These are phyloP conservation scores for Petunia hybrid DNA, from an alignment of 305 asterid species.

Conservation along the genomic window DNA sequence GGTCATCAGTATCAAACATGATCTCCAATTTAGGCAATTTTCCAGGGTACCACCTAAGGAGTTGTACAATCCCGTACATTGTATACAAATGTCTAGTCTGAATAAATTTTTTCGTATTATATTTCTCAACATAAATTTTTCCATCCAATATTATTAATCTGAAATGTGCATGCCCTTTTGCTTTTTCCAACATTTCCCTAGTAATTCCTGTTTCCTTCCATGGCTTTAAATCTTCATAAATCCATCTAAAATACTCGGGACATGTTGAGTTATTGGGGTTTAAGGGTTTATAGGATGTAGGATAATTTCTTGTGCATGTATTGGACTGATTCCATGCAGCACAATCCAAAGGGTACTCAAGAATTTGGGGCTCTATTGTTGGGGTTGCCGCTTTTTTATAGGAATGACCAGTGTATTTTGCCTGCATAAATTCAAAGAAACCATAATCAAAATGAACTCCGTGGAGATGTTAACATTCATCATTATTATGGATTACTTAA, in stretches of 20 bases:
- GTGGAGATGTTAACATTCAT: not conserved
- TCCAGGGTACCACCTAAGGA: slow-evolving; percentile 77
- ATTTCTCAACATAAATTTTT: slow-evolving; percentile 64
- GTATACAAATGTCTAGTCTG: slow-evolving; percentile 74
- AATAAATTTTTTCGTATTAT: slow-evolving; percentile 37
- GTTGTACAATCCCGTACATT: slow-evolving; percentile 83
- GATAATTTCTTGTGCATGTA: slow-evolving; percentile 67
- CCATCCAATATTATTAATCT: slow-evolving; percentile 69
- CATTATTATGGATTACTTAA: not conserved
- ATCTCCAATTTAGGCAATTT: slow-evolving; percentile 81
- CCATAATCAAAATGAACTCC: not conserved
- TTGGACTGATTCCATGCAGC: slow-evolving; percentile 58
- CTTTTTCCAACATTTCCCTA: slow-evolving; percentile 61
- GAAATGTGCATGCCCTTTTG: slow-evolving; percentile 67
- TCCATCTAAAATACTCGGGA: slow-evolving; percentile 86
- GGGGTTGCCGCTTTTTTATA: slow-evolving; percentile 26
- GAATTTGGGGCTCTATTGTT: slow-evolving; percentile 14
- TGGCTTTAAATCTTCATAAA: slow-evolving; percentile 77
- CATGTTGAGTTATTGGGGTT: slow-evolving; percentile 44
- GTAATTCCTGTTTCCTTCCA: slow-evolving; percentile 81
- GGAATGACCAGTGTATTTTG: slow-evolving; percentile 39
- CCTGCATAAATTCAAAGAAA: slow-evolving; percentile 43
- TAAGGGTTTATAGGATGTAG: slow-evolving; percentile 34
- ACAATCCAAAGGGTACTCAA: slow-evolving; percentile 64
- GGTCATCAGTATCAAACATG: slow-evolving; percentile 80